A percentile compares a stretch with the other conserved stretches of the same genome.
Evolutionary conservation across 2,329 filamentous ascomycete genomes (phyloP).

Genomic region (Fusarium compactum): DNA sequence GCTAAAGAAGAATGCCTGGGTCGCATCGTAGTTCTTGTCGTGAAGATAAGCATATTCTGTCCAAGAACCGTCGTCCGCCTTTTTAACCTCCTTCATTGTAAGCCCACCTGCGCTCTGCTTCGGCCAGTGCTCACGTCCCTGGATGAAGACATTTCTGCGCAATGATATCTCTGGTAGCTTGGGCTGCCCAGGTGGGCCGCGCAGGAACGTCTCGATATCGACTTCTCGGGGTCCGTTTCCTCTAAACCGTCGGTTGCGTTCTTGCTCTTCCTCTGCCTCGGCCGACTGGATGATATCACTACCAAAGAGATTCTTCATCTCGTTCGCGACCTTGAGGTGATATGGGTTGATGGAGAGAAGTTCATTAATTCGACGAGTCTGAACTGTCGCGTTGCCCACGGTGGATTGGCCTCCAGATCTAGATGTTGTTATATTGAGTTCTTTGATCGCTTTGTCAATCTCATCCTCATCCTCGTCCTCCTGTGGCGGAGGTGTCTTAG

Average conservation of each 20-base stretch:
- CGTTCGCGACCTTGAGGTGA: constrained; percentile 86
- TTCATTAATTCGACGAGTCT: constrained; percentile 51
- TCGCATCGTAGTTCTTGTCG: constrained; percentile 76
- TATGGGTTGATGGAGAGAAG: constrained; percentile 69
- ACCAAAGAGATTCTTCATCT: constrained; percentile 79
- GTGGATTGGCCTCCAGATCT: constrained; percentile 5
- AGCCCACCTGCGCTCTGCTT: constrained; percentile 82
- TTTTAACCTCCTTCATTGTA: constrained; percentile 75
- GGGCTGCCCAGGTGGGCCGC: constrained; percentile 65
- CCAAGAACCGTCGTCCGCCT: constrained; percentile 64
- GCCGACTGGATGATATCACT: constrained; percentile 68
- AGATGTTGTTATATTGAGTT: constrained; percentile 57
- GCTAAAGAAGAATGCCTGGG: constrained; percentile 81
- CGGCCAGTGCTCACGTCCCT: constrained; percentile 90
- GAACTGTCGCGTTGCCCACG: constrained; percentile 11
- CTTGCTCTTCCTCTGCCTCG: constrained; percentile 61
- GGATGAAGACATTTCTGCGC: constrained; percentile 84
- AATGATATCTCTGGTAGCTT: constrained; percentile 78
- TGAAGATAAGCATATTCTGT: constrained; percentile 82
- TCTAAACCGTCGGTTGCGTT: constrained; percentile 53
- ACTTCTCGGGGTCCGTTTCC: constrained; percentile 61
- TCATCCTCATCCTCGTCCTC: constrained; percentile 61
- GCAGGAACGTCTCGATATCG: constrained; percentile 68
- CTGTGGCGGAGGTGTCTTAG: constrained; percentile 36
- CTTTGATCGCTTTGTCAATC: constrained; percentile 66